Evolutionary conservation across 345 rosid species (phyloP).

Genomic region (Salix koriyanagi): DNA sequence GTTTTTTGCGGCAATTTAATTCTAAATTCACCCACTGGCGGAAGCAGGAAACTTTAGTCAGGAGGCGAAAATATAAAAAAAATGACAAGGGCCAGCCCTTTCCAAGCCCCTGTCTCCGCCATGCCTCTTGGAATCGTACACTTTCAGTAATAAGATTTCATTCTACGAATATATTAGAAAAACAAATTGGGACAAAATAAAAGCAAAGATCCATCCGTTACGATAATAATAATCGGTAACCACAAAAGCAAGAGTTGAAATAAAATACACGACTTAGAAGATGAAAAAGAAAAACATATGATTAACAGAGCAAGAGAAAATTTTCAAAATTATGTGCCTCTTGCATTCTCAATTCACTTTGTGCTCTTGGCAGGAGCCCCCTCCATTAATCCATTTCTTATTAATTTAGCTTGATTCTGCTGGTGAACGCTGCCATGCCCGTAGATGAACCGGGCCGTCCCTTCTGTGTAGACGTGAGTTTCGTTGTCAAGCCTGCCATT

Average conservation of each 20-base stretch:
- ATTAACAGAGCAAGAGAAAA: not conserved
- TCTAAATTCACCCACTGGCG: too few species aligned
- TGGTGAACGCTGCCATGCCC: constrained; percentile 49
- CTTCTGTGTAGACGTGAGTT: constrained; percentile 62
- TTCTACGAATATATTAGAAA: not conserved
- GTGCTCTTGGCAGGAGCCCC: constrained; percentile 7
- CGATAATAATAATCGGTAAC: constrained; percentile 4
- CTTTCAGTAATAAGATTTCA: not conserved
- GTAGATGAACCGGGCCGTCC: constrained; percentile 53
- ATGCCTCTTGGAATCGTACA: not conserved
- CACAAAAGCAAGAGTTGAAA: constrained; percentile 7
- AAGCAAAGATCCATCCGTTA: constrained; percentile 3
- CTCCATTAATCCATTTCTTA: not conserved
- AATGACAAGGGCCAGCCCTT: too few species aligned
- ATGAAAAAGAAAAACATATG: constrained; percentile 6
- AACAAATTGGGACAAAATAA: not conserved
- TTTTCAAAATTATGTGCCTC: not conserved
- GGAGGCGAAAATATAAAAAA: too few species aligned
- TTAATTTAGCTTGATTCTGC: constrained; percentile 21
- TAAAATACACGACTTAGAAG: not conserved
- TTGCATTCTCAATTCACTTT: constrained; percentile 12
- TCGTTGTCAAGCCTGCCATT: constrained; percentile 45
- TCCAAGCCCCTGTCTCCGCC: too few species aligned
- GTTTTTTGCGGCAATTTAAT: too few species aligned
- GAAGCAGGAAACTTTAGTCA: too few species aligned